Conservation (phyloP, 139 green algal species). For the Coccomyxa sp. region DNA sequence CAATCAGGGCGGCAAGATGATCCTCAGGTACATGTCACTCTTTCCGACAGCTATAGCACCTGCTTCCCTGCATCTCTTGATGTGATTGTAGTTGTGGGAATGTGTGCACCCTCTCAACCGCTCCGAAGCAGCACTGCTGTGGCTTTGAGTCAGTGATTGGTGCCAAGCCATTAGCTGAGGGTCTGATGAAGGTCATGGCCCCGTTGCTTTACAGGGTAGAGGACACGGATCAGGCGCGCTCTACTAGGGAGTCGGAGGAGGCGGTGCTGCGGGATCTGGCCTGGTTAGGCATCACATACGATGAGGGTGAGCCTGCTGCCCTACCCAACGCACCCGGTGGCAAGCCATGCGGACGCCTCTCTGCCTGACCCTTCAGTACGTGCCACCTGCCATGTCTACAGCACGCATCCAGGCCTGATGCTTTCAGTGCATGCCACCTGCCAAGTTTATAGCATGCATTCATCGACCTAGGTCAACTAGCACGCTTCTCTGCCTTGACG, state of each 20-base stretch:
- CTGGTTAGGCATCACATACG: constrained; percentile 96
- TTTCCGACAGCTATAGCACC: no score
- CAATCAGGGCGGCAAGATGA: constrained; percentile 83
- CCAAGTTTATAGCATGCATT: no score
- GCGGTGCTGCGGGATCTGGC: constrained; percentile 87
- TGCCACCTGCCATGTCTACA: not conserved
- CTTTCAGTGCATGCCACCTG: not conserved
- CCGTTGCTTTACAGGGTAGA: constrained; percentile 67
- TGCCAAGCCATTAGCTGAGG: not conserved
- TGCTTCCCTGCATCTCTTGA: no score
- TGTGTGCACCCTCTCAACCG: not conserved
- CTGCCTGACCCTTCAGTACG: no score
- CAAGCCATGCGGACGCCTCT: not conserved
- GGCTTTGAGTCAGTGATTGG: not conserved
- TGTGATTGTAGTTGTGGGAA: not conserved
- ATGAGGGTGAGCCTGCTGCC: constrained; percentile 75
- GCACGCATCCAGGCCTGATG: not conserved
- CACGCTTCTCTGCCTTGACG: not conserved
- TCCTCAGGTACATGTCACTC: constrained; percentile 69
- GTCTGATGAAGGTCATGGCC: not conserved
- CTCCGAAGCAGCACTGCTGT: no score
- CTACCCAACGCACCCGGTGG: not conserved
- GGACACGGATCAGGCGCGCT: constrained; percentile 94
- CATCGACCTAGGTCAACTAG: no score
- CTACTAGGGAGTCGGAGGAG: constrained; percentile 86